Base-by-base conservation (phyloP, 495 filamentous ascomycete species). In the Parathielavia hyrcaniae region DNA sequence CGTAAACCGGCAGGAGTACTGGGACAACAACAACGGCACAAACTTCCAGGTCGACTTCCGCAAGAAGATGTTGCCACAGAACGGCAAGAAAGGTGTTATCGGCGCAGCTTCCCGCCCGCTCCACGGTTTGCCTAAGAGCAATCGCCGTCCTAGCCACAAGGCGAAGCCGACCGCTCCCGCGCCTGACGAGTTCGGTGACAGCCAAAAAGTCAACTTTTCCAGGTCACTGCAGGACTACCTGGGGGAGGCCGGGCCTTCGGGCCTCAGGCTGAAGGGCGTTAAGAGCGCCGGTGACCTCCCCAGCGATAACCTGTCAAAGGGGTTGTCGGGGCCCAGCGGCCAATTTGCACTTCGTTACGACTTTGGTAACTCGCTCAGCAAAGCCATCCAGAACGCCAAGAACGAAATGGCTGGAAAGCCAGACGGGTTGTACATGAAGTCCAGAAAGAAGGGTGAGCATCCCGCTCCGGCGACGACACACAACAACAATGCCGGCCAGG, bases 1-100 rank as follows among this genome's bases (percentile, higher is more conserved):
- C 44, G 89, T 95, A 43, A 84, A 82, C 61, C 90, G 91, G 8
- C 82, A 88, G 61, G 92, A 97, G 62, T 86, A 84, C 67, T 98
- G 93, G 93, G 95, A 98, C 75, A 98, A 91, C 76, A 97, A 98
- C 67, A 71, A 79, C 57, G 75, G 75, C 13, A 79, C 82, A 68
- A 96, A 98, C 71, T 97, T 90, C 71, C 90, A 95, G 64, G 81
- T 96, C 52, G 90, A 95, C 67, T 98, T 98, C 75, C 75, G 77
- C 45, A 95, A 90, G 76, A 90, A 87, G 72, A 62, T 74, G 41
- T 79, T 84, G 47, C 70, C 79, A 13, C 74, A 79, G 56, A 78
- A 81, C 50, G 81, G 80, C 57, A 80, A 81, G 69, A 75, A 75
- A 51, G 75, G 71, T 50, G 66, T 67, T 11, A 74, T 79, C 59